Conservation (phyloP, 495 filamentous ascomycete genomes). For the Astrothelium macrocarpum region DNA sequence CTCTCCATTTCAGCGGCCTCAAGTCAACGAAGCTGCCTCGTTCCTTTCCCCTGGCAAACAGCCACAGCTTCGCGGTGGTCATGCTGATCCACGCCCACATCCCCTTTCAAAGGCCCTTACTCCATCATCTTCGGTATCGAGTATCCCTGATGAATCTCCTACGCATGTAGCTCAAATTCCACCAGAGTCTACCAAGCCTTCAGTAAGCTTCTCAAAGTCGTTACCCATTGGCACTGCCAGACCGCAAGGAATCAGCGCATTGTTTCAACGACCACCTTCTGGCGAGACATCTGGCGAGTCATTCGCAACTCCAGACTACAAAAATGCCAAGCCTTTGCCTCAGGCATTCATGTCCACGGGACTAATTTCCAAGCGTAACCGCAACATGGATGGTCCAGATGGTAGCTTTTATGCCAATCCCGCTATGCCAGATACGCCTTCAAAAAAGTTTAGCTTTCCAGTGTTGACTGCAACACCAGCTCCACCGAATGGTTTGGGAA, state of each 20-base stretch:
- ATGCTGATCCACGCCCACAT: constrained; percentile 52
- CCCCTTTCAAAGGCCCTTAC: constrained; percentile 78
- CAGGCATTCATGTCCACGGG: constrained; percentile 91
- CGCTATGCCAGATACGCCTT: constrained; percentile 84
- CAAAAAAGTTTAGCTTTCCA: constrained; percentile 68
- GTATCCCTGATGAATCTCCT: constrained; percentile 64
- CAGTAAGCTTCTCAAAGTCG: constrained; percentile 70
- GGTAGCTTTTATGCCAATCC: constrained; percentile 37
- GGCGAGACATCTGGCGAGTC: constrained; percentile 37
- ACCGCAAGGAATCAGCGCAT: constrained; percentile 31
- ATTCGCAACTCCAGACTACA: constrained; percentile 77
- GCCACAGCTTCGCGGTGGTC: constrained; percentile 3
- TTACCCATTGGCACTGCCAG: constrained; percentile 56
- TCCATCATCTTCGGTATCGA: constrained; percentile 73
- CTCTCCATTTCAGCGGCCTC: constrained; percentile 41
- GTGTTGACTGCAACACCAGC: constrained; percentile 34
- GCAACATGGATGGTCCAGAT: constrained; percentile 46
- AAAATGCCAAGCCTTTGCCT: constrained; percentile 69
- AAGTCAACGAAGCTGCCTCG: neutral
- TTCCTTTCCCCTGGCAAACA: neutral
- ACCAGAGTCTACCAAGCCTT: constrained; percentile 36
- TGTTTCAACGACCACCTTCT: neutral
- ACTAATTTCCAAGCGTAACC: constrained; percentile 74
- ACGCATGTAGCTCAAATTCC: constrained; percentile 48
- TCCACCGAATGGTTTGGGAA: constrained; percentile 45